Percentiles rank a stretch among this genome's conserved stretches.
Evolutionary conservation across 257 asterid genomes (phyloP).

Genomic region (Lavandula angustifolia): DNA sequence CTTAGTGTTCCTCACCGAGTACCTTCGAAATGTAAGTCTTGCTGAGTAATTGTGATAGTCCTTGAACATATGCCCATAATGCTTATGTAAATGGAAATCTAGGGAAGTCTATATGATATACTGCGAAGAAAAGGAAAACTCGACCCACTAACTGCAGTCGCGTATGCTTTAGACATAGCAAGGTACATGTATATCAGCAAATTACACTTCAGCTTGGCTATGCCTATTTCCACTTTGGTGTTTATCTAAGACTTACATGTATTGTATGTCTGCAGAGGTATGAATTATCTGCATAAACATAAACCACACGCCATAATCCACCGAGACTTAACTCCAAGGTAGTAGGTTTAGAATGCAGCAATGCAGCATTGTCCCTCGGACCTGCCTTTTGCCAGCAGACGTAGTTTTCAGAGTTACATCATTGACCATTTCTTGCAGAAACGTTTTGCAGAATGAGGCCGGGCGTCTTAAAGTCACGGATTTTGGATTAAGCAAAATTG

Average conservation of each 20-base stretch:
- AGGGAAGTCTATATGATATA: slow-evolving; percentile 67
- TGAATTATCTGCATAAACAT: slow-evolving; percentile 71
- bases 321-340: slow-evolving; percentile 77
- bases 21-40: slow-evolving; percentile 54
- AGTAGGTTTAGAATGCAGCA: slow-evolving; percentile 40
- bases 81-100: slow-evolving; percentile 26
- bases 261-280: slow-evolving; percentile 49
- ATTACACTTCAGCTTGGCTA: not conserved
- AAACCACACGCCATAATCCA: slow-evolving; percentile 66
- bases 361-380: not conserved
- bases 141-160: slow-evolving; percentile 47
- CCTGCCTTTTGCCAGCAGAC: not conserved
- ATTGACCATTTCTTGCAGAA: slow-evolving; percentile 44
- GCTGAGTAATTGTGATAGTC: not conserved
- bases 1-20: slow-evolving; percentile 58
- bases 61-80: slow-evolving; percentile 3
- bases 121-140: slow-evolving; percentile 59
- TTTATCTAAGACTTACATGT: not conserved
- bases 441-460: slow-evolving; percentile 58
- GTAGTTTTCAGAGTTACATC: slow-evolving; percentile 9
- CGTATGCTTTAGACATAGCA: slow-evolving; percentile 58
- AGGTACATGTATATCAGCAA: slow-evolving; percentile 37
- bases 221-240: not conserved
- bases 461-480: slow-evolving; percentile 66
- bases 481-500: slow-evolving; percentile 60